phyloP scores from a whole-genome alignment of 2,329 filamentous ascomycete species.

The Penicillium nordicum region DNA sequence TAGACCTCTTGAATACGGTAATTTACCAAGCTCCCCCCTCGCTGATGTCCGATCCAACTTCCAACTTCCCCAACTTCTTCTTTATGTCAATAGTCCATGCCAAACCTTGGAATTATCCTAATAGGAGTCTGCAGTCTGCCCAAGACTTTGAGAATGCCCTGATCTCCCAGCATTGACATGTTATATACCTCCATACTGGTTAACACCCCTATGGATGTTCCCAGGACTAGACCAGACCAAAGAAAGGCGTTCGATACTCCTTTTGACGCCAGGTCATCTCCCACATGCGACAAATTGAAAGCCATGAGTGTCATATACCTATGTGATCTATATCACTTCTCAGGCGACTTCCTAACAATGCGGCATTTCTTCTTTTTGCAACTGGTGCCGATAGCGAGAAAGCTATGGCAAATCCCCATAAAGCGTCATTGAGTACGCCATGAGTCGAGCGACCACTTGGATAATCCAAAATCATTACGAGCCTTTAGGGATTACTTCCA shows the following conservation, averaged over 20 bases:
- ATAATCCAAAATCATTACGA: background rate
- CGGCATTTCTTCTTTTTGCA: background rate
- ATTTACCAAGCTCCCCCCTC: background rate
- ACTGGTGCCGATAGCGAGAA: background rate
- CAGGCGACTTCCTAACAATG: background rate
- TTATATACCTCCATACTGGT: background rate
- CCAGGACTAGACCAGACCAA: background rate
- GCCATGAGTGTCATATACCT: background rate
- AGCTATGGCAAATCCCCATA: background rate
- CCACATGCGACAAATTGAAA: constrained; percentile 1
- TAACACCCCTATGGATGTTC: background rate
- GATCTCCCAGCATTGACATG: background rate
- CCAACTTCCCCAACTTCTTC: background rate
- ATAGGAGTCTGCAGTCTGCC: too few species aligned
- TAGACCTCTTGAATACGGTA: constrained; percentile 1
- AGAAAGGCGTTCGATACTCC: background rate
- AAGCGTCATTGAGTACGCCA: background rate
- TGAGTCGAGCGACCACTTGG: background rate
- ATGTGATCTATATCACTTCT: background rate
- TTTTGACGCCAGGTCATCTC: background rate
- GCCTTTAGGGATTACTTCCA: too few species aligned
- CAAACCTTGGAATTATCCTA: too few species aligned
- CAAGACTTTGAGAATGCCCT: background rate
- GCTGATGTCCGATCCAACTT: background rate
- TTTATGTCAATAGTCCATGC: background rate